These are phyloP conservation scores for Wickerhamiella siamensis DNA, from an alignment of 805 yeast species.

Conservation along the genomic window DNA sequence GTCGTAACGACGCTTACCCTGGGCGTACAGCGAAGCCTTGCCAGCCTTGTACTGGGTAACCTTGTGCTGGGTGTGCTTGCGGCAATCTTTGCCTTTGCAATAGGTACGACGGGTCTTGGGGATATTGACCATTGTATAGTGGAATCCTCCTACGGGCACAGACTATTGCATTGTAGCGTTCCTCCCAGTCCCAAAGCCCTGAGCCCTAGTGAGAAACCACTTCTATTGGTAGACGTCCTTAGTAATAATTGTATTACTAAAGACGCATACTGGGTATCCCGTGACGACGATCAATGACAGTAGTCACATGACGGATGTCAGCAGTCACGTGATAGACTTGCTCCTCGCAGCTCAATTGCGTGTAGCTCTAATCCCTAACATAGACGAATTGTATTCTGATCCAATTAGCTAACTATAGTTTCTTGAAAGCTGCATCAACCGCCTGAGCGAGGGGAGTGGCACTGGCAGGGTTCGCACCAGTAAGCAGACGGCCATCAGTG, in stretches of 20 bases:
- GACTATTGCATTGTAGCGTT: background rate
- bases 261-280: no score
- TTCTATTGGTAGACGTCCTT: no score
- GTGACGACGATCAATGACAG: no score
- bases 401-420: background rate
- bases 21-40: constrained; percentile 97
- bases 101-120: constrained; percentile 99
- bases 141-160: background rate
- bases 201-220: constrained; percentile 2
- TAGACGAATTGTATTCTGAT: no score
- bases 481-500: constrained; percentile 43
- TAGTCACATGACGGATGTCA: no score
- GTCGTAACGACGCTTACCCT: constrained; percentile 99
- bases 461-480: constrained; percentile 55
- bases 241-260: no score
- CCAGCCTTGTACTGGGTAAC: constrained; percentile 99
- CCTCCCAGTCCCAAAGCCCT: background rate
- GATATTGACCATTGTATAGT: constrained; percentile 69
- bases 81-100: constrained; percentile 99
- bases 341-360: no score
- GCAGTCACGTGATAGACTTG: no score
- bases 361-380: no score
- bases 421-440: constrained; percentile 13
- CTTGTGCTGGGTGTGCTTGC: constrained; percentile 99
- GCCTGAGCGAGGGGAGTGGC: constrained; percentile 36